Conservation (phyloP, 2,329 filamentous ascomycete species). For the Xylaria hypoxylon region DNA sequence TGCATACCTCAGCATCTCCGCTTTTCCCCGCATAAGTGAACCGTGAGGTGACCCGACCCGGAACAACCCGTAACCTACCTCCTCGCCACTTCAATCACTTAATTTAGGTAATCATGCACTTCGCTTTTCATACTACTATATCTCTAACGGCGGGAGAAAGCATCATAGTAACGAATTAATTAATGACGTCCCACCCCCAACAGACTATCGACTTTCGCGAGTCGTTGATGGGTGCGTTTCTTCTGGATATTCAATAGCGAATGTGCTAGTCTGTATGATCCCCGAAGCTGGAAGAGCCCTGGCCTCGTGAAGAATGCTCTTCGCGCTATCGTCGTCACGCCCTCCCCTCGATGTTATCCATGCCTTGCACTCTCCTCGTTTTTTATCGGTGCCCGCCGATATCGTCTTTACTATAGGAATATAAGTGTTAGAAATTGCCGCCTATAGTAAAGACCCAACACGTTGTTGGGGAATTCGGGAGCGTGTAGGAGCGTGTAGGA, state of each 20-base stretch:
- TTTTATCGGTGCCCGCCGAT: constrained; percentile 19
- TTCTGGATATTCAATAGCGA: constrained; percentile 32
- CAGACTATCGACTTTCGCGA: constrained; percentile 1
- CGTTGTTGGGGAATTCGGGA: not conserved
- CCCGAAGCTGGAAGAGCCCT: constrained; percentile 1
- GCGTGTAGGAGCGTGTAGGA: not conserved
- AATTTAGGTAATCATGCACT: too few species aligned
- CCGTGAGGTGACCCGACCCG: not conserved
- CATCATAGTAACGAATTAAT: not conserved
- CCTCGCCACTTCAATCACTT: too few species aligned
- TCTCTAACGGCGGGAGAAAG: too few species aligned
- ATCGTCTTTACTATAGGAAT: constrained; percentile 21
- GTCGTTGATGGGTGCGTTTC: constrained; percentile 9
- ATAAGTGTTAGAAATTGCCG: not conserved
- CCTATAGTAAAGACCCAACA: not conserved
- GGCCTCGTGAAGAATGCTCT: constrained; percentile 24
- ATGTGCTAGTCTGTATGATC: constrained; percentile 31
- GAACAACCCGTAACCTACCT: not conserved
- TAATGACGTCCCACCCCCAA: too few species aligned
- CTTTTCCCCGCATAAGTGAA: constrained; percentile 22
- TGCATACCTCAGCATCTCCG: constrained; percentile 6
- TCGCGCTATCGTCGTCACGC: constrained; percentile 25
- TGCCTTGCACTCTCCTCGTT: constrained; percentile 17
- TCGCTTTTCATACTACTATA: too few species aligned
- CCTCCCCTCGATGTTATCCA: constrained; percentile 27